Evolutionary conservation across 306 rosid species (phyloP), one percentile per base, ranked within the genome.

Genomic region (Trifolium dubium): DNA sequence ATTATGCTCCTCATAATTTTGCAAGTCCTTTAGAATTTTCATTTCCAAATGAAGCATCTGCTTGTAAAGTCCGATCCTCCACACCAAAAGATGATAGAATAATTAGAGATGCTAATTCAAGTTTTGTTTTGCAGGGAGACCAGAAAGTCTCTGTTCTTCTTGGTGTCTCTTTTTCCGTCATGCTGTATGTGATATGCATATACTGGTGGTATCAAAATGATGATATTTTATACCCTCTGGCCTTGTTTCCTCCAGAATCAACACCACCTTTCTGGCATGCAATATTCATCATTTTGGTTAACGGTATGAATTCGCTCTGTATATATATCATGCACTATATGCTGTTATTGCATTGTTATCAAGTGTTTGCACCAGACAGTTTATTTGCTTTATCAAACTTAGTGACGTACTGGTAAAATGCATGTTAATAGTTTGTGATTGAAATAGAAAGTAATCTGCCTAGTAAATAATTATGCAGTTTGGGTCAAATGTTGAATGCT

Each of bases 251-350:
- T 40, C 99, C 97, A 62, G 85, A 83, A 79, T 73, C 87, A 54
- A 80, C 85, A 19, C 92, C 91, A 14, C 89, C 92, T 5, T 92
- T 95, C 76, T 92, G 98, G 98, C 92, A 90, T 81, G 86, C 96
- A 29, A 67, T 95, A 65, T 95, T 92, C 82, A 87, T 90, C 86
- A 83, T 88, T 77, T 71, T 95, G 88, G 96, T 90, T 23, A 92
- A 95, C 71, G 99, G 99, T 95, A 92, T 44, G 89, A n/a, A 40
- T 67, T 65, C 83, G 39, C 32, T 35, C 59, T 46, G 18, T 35
- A 29, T 18, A 19, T 54, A 14, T 49, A 46, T 46, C 12, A 46
- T 46, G 59, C 40, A 49, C 1, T 46, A 53, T 63, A 54, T 37
- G 47, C 50, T 34, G 56, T 35, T 67, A 62, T 73, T 68, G 32